Conservation (phyloP, 495 filamentous ascomycete genomes). For the Stereocaulon alpinum region DNA sequence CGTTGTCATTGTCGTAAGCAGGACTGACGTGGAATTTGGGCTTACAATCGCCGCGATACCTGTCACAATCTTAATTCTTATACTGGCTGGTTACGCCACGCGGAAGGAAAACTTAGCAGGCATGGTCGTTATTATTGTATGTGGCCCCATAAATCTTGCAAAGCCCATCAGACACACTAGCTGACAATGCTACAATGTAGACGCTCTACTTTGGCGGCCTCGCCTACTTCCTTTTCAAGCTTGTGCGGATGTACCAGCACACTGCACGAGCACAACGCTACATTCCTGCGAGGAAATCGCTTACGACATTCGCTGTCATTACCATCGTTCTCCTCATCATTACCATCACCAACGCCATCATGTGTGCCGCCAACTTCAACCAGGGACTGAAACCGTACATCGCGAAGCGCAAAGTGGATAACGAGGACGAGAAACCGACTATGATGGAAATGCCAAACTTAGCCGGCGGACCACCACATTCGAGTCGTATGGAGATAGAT, state of each 20-base stretch:
- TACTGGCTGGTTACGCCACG: slow-evolving; percentile 74
- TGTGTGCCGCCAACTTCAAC: slow-evolving; percentile 85
- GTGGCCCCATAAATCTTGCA: slow-evolving; percentile 20
- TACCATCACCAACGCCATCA: slow-evolving; percentile 79
- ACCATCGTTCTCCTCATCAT: slow-evolving; percentile 78
- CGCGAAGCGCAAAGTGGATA: slow-evolving; percentile 46
- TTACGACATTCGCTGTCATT: slow-evolving; percentile 90
- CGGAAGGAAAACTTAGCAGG: slow-evolving; percentile 69
- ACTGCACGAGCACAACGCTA: slow-evolving; percentile 43
- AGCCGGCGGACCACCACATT: slow-evolving; percentile 44
- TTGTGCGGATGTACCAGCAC: slow-evolving; percentile 81
- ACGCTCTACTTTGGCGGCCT: slow-evolving; percentile 79
- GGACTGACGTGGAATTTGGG: slow-evolving; percentile 61
- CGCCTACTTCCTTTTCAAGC: slow-evolving; percentile 97
- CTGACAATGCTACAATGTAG: slow-evolving; percentile 28
- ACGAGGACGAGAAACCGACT: slow-evolving; percentile 59
- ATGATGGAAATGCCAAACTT: slow-evolving; percentile 56
- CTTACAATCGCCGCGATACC: slow-evolving; percentile 84
- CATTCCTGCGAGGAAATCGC: slow-evolving; percentile 58
- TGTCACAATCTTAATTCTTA: slow-evolving; percentile 76
- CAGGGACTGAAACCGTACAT: slow-evolving; percentile 85
- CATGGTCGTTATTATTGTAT: slow-evolving; percentile 64
- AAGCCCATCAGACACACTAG: neutral
- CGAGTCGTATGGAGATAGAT: slow-evolving; percentile 83
- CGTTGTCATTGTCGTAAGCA: slow-evolving; percentile 73